phyloP scores from a whole-genome alignment of 192 early-diverging fungal species.

The Backusella australiensis region DNA sequence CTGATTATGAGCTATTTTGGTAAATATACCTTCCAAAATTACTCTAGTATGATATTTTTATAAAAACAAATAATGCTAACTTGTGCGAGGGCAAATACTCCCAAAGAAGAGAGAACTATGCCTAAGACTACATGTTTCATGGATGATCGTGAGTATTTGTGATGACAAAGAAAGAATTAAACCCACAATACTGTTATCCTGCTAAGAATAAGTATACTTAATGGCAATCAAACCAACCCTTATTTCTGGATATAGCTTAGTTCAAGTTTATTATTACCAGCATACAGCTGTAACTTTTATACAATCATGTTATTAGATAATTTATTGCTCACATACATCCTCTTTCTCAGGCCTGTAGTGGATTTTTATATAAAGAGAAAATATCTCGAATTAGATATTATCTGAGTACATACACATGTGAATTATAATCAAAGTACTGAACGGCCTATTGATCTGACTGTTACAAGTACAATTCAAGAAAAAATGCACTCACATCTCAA shows the following conservation, averaged over 20 bases:
- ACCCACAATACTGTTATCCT: neutral
- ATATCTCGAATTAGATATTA: neutral
- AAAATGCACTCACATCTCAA: neutral
- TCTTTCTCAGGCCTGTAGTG: neutral
- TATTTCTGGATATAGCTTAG: neutral
- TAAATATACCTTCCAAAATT: neutral
- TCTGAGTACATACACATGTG: neutral
- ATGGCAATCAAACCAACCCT: neutral
- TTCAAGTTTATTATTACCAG: neutral
- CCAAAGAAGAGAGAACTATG: neutral
- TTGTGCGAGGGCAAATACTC: neutral
- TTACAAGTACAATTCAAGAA: neutral
- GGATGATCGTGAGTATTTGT: neutral
- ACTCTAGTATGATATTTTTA: neutral
- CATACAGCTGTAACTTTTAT: neutral
- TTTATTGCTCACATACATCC: neutral
- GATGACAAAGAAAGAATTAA: conserved; percentile 8
- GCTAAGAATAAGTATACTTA: neutral
- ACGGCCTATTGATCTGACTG: neutral
- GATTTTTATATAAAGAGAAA: neutral
- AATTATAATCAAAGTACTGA: neutral
- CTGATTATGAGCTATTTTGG: neutral
- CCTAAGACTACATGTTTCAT: neutral
- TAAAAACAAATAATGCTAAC: neutral
- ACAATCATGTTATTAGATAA: neutral